Conservation (phyloP, 163 green algal genomes). For the Smithsoniella earleae region DNA sequence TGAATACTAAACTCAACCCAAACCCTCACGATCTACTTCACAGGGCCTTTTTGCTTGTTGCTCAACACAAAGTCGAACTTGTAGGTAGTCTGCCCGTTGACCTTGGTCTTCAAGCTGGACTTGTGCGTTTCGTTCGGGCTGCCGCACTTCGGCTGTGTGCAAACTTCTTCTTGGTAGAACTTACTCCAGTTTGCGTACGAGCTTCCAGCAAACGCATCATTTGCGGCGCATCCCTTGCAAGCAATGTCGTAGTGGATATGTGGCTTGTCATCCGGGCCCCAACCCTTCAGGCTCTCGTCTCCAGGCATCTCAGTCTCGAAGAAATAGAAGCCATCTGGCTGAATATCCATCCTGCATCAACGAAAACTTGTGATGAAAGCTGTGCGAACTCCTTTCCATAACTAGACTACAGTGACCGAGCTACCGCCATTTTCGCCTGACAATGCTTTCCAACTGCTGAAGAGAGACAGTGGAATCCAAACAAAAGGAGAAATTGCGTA, state of each 20-base stretch:
- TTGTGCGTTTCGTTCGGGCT: neutral
- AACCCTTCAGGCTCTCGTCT: neutral
- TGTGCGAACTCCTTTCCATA: too few relatives aligned
- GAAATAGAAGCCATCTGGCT: neutral
- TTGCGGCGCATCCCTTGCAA: neutral
- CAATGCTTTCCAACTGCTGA: too few relatives aligned
- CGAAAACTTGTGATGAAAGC: too few relatives aligned
- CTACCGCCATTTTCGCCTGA: too few relatives aligned
- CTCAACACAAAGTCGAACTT: conserved; percentile 30
- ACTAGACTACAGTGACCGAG: too few relatives aligned
- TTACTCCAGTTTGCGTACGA: conserved; percentile 15
- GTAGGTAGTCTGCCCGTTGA: neutral
- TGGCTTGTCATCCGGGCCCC: neutral
- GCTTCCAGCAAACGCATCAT: neutral
- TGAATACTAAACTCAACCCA: too few relatives aligned
- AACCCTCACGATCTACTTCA: too few relatives aligned
- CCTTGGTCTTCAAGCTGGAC: neutral
- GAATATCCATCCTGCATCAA: conserved; percentile 18
- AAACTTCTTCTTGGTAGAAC: conserved; percentile 9
- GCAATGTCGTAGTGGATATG: conserved; percentile 14
- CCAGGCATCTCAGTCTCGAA: conserved; percentile 17
- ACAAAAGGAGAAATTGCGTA: too few relatives aligned
- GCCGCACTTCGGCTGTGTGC: neutral
- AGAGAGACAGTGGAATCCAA: too few relatives aligned
- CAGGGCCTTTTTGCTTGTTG: too few relatives aligned